A percentile compares a stretch with the other conserved stretches of the same genome.
phyloP scores from a whole-genome alignment of 108 stramenopile species.

The Nannochloropsis gaditana region DNA sequence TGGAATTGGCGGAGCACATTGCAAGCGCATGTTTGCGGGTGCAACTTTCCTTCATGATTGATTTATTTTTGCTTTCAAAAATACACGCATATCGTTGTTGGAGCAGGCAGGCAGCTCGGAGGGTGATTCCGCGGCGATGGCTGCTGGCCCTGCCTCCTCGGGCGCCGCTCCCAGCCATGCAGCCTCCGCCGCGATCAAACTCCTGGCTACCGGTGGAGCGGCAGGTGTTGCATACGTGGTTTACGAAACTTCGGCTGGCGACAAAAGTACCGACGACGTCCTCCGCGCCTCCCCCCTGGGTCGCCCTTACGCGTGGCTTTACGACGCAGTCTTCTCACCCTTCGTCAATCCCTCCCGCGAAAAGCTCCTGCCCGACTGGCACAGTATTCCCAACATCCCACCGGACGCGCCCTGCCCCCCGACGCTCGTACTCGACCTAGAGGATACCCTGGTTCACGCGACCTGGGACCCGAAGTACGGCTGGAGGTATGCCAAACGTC shows the following conservation, averaged over 20 bases:
- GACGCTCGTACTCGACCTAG: conserved; percentile 86
- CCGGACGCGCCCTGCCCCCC: conserved; percentile 68
- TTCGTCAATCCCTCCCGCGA: conserved; percentile 75
- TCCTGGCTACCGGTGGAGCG: background rate
- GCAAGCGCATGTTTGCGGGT: background rate
- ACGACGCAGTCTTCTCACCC: conserved; percentile 42
- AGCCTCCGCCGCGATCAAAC: background rate
- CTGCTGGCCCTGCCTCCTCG: background rate
- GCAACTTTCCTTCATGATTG: background rate
- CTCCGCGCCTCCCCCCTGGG: background rate
- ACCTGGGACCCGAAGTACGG: conserved; percentile 87
- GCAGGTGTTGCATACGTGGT: background rate
- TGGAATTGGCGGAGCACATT: background rate
- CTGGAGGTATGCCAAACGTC: conserved; percentile 92
- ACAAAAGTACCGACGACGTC: background rate
- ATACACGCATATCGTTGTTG: too few relatives aligned
- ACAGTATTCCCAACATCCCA: conserved; percentile 26
- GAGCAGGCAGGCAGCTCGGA: too few relatives aligned
- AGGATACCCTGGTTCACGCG: conserved; percentile 79
- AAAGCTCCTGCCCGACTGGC: conserved; percentile 89
- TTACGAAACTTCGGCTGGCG: background rate
- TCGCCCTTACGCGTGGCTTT: background rate
- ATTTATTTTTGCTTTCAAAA: background rate
- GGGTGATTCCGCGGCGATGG: too few relatives aligned
- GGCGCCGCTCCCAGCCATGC: background rate